Evolutionary conservation across 1,284 basidiomycete genomes (phyloP), one percentile per base, ranked within the genome.

Genomic region (Pseudozyma pruni): DNA sequence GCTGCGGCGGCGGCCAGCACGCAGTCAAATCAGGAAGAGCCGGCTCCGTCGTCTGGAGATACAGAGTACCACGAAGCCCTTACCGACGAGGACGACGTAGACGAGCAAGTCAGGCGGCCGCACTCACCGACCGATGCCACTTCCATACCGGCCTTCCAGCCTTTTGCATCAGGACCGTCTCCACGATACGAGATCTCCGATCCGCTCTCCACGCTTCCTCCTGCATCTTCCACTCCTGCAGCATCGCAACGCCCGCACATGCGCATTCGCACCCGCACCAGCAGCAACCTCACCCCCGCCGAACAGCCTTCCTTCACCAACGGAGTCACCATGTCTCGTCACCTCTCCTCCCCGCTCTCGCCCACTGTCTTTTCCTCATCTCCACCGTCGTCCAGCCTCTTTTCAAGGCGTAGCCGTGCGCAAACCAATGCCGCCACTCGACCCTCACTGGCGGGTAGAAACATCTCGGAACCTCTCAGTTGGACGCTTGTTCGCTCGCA

Each of bases 391-490:
- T 20, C 48, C 17, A 3, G 33, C 27, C 16, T 40, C 23, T 52
- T 40, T n/a, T 22, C 17, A 10, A 50, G 51, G 8, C 14, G 62
- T 22, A 16, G 13, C 20, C 37, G 57, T 37, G 59, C 67, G 4
- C 46, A 54, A 10, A 49, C 60, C 1, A 51, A 8, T 31, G 46
- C 60, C 2, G 31, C 37, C 8, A 16, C 16, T 13, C 38, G 49
- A 5, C 56, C 55, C 9, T 54, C 27, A 1, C 38, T 56, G 1
- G 39, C 34, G 1, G 57, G 42, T 2, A 38, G 61, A 16, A 46
- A 57, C 31, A 66, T 64, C 35, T 66, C 62, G 6, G 69, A 72
- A 39, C 69, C 69, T 4, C 56, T 72, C n/a, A 62, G 52, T 35
- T 58, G 57, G 62, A 67, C 62, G 0, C 25, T 66, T 38, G 58